Base-by-base conservation (phyloP, 163 green algal genomes). In the Scenedesmus sp. region DNA sequence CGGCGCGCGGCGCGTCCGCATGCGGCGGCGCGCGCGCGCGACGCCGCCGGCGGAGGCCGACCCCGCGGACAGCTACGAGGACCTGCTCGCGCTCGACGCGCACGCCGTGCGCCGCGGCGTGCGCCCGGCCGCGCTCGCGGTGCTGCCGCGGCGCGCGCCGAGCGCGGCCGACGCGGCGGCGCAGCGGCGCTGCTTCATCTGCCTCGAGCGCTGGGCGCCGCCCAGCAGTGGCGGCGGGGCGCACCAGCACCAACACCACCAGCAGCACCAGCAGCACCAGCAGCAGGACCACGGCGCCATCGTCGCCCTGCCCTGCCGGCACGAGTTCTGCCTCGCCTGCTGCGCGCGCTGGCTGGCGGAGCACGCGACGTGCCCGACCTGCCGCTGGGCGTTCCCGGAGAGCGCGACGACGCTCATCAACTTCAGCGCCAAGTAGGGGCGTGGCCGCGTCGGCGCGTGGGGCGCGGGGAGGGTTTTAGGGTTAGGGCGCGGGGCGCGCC, bases 41-140 rank as follows among this genome's bases (percentile, higher is more conserved):
- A 45, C 5, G 22, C 22, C 0, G 28, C 13, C 29, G 36, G 18
- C 24, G 45, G 53, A n/a, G n/a, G n/a, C n/a, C 28, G 57, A 50
- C 24, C 9, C 45, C n/a, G 45, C 10, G n/a, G 63, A 75, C 1
- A 48, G 28, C 39, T 85, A 85, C 15, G 74, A 83, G 22, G 72
- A 78, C 39, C 64, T 85, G 50, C 50, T 85, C 26, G 64, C 65
- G 7, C 80, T 85, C 7, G 80, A 85, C 26, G 63, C 75, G 58
- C 63, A 56, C 72, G 56, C 53, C 18, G 51, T 83, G 39, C 54
- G 54, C 47, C 20, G 80, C 2, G 80, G 39, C 11, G 73, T 83
- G 57, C 24, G 39, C 34, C 73, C 80, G 22, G 15, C 48, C 24
- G 80, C 75, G 29, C 31, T 85, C 3, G 50, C 47, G 9, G 18